Percentiles rank a stretch among this genome's conserved stretches.
phyloP scores from a whole-genome alignment of 2,329 filamentous ascomycete species.

The Calonectria ilicicola region DNA sequence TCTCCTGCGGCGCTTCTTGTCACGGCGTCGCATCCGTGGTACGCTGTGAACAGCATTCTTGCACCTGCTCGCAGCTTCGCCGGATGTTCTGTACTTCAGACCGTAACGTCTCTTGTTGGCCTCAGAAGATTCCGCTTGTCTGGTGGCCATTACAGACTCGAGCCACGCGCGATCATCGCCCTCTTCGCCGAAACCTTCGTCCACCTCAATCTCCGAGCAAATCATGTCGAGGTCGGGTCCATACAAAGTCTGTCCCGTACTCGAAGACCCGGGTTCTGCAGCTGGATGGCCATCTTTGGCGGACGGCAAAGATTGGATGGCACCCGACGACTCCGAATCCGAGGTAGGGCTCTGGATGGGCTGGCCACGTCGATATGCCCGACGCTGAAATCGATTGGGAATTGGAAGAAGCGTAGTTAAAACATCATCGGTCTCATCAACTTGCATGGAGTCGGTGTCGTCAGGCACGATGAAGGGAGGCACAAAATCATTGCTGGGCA shows the following conservation, averaged over 20 bases:
- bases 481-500: conserved; percentile 29
- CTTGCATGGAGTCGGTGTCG: conserved; percentile 27
- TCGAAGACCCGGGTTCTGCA: conserved; percentile 1
- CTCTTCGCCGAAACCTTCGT: conserved; percentile 45
- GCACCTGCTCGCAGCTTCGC: conserved; percentile 40
- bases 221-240: conserved; percentile 10
- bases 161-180: conserved; percentile 43
- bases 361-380: background rate
- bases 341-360: background rate
- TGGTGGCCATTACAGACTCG: conserved; percentile 25
- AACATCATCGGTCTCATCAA: conserved; percentile 20
- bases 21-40: conserved; percentile 43
- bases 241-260: conserved; percentile 2
- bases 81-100: conserved; percentile 37
- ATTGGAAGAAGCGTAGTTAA: background rate
- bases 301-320: conserved; percentile 2
- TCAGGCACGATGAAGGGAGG: conserved; percentile 10
- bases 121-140: conserved; percentile 20
- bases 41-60: conserved; percentile 37
- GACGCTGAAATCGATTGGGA: background rate
- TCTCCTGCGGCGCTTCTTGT: conserved; percentile 35
- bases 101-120: conserved; percentile 38
- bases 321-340: background rate
- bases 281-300: conserved; percentile 6
- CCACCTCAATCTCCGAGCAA: conserved; percentile 37